phyloP scores from a whole-genome alignment of 1,284 basidiomycete species.

The Tetrapyrgos nigripes region DNA sequence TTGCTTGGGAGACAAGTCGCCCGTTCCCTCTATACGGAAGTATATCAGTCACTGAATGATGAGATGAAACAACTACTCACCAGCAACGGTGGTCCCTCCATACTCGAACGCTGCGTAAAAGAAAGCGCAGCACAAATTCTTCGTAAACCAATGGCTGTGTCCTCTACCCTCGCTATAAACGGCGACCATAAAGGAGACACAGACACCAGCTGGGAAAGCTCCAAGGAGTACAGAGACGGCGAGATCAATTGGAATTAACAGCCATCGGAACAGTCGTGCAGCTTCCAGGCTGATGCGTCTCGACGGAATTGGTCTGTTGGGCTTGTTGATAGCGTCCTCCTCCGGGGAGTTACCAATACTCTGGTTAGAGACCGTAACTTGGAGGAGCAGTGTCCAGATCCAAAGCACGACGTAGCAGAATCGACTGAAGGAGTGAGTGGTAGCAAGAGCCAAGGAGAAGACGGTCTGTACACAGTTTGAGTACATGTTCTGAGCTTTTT shows the following conservation, averaged over 20 bases:
- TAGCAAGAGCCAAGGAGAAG: conserved; percentile 11
- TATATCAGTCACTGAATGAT: neutral
- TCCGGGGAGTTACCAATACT: conserved; percentile 3
- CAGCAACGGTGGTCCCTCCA: conserved; percentile 9
- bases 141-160: conserved; percentile 11
- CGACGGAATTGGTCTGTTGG: conserved; percentile 12
- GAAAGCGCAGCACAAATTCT: conserved; percentile 7
- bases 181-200: neutral
- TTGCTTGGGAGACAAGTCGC: neutral
- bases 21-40: neutral
- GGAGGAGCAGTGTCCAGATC: conserved; percentile 8
- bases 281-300: conserved; percentile 8
- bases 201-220: neutral
- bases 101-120: conserved; percentile 10
- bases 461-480: neutral
- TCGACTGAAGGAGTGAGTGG: neutral
- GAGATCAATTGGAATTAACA: neutral
- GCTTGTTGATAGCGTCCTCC: conserved; percentile 15
- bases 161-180: conserved; percentile 8
- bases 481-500: neutral
- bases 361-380: conserved; percentile 13
- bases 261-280: conserved; percentile 6
- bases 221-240: neutral
- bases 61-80: neutral
- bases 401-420: conserved; percentile 7